phyloP scores from a whole-genome alignment of 2,329 filamentous ascomycete genomes.

The Penicillium hesseltinei region DNA sequence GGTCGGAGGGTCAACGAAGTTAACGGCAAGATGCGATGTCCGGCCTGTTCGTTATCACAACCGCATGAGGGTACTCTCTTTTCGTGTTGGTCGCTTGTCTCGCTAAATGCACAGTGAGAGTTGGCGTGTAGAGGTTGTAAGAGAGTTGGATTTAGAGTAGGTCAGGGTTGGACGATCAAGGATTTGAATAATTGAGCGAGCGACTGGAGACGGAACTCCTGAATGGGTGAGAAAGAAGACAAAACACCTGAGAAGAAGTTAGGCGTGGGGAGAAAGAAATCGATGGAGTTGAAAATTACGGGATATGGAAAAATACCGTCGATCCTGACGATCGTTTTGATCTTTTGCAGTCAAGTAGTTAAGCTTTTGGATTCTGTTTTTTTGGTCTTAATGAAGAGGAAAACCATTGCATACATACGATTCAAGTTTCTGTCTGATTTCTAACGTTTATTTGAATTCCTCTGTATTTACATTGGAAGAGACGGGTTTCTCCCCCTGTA shows the following conservation, averaged over 20 bases:
- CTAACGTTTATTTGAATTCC: neutral
- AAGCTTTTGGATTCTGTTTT: conserved; percentile 3
- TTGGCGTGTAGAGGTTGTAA: neutral
- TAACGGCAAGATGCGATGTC: conserved; percentile 10
- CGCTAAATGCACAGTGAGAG: neutral
- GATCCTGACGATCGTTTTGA: conserved; percentile 10
- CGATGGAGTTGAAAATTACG: conserved; percentile 11
- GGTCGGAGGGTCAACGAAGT: neutral
- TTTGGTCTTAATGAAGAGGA: neutral
- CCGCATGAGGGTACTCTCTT: conserved; percentile 5
- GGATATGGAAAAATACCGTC: conserved; percentile 7
- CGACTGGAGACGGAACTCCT: conserved; percentile 9
- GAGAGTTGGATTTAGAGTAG: neutral
- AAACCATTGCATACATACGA: neutral
- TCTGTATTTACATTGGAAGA: neutral
- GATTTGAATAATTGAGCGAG: conserved; percentile 6
- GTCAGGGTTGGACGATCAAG: neutral
- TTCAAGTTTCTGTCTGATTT: neutral
- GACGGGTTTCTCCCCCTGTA: neutral
- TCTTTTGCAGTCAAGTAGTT: neutral
- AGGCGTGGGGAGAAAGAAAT: conserved; percentile 11
- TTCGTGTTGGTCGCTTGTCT: neutral
- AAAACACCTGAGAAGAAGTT: conserved; percentile 2
- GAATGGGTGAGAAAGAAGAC: conserved; percentile 1
- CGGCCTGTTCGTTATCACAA: conserved; percentile 4